Evolutionary conservation across 148 eudicot species (phyloP).

Genomic region (Nyssa sinensis): DNA sequence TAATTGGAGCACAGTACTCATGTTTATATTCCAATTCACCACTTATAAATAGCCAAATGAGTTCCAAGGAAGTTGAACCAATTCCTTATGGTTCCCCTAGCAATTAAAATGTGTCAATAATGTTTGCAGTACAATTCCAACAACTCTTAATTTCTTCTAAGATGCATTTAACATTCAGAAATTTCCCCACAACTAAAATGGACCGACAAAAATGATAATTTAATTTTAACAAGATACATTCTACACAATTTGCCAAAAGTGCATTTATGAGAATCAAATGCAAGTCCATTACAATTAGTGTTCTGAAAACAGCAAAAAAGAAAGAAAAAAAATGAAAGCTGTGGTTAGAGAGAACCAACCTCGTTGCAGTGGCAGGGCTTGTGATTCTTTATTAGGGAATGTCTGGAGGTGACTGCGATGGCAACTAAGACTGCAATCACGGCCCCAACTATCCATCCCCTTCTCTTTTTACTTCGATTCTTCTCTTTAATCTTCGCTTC

Average conservation of each 20-base stretch:
- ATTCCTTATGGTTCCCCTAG: not conserved
- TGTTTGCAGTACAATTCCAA: not conserved
- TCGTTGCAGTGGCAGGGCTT: constrained; percentile 51
- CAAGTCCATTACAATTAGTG: not conserved
- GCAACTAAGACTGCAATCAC: constrained; percentile 45
- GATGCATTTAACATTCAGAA: not conserved
- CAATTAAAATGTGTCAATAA: not conserved
- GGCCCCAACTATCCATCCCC: constrained; percentile 41
- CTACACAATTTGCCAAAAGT: not conserved
- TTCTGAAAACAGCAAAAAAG: not conserved
- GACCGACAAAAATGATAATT: not conserved
- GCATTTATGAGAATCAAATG: not conserved
- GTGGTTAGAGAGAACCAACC: constrained; percentile 33
- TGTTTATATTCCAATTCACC: constrained; percentile 4
- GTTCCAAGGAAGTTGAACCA: too few relatives aligned
- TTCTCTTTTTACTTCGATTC: constrained; percentile 14
- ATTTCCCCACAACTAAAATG: not conserved
- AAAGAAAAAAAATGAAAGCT: constrained; percentile 8
- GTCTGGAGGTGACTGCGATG: constrained; percentile 14
- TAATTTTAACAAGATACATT: not conserved
- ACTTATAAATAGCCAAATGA: not conserved
- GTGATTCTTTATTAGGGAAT: constrained; percentile 23
- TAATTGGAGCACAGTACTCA: not conserved
- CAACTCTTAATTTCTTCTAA: not conserved
- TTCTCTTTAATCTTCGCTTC: constrained; percentile 27